These are phyloP conservation scores for Fusarium duplospermum DNA, from an alignment of 2,329 filamentous ascomycete genomes.

Conservation along the genomic window DNA sequence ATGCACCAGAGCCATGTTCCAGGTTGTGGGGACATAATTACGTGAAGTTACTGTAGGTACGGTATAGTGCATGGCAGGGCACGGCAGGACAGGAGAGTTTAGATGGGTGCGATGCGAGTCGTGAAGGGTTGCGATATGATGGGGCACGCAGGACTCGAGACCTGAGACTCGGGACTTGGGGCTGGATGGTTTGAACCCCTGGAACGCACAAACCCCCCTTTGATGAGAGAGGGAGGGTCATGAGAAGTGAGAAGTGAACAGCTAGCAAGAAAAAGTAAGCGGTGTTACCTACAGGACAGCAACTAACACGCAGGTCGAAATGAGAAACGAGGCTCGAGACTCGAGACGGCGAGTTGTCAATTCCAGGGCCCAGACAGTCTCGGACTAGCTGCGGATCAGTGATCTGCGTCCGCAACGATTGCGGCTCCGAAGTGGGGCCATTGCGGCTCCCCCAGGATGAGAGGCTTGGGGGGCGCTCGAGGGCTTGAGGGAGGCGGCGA, in stretches of 20 bases:
- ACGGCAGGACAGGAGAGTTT: background rate
- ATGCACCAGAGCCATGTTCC: background rate
- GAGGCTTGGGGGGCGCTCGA: slow-evolving; percentile 1
- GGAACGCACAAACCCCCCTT: slow-evolving; percentile 21
- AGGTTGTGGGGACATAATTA: background rate
- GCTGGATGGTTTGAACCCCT: slow-evolving; percentile 23
- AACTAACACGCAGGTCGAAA: slow-evolving; percentile 20
- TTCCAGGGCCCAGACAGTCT: slow-evolving; percentile 31
- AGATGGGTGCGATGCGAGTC: slow-evolving; percentile 5
- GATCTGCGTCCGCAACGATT: slow-evolving; percentile 43
- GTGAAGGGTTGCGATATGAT: slow-evolving; percentile 1
- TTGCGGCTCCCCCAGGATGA: slow-evolving; percentile 44
- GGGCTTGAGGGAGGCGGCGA: background rate
- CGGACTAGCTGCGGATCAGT: slow-evolving; percentile 43
- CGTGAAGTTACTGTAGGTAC: background rate
- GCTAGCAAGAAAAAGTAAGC: background rate
- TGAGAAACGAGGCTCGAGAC: slow-evolving; percentile 26
- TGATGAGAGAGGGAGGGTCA: slow-evolving; percentile 4
- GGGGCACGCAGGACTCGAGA: slow-evolving; percentile 6
- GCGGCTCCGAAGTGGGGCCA: slow-evolving; percentile 45
- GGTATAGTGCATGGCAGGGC: background rate
- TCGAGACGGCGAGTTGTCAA: slow-evolving; percentile 26
- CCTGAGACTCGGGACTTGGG: slow-evolving; percentile 8
- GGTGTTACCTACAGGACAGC: background rate
- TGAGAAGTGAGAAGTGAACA: background rate